Base-by-base conservation (phyloP, 2,329 filamentous ascomycete species). In the Fusarium kyushuense region DNA sequence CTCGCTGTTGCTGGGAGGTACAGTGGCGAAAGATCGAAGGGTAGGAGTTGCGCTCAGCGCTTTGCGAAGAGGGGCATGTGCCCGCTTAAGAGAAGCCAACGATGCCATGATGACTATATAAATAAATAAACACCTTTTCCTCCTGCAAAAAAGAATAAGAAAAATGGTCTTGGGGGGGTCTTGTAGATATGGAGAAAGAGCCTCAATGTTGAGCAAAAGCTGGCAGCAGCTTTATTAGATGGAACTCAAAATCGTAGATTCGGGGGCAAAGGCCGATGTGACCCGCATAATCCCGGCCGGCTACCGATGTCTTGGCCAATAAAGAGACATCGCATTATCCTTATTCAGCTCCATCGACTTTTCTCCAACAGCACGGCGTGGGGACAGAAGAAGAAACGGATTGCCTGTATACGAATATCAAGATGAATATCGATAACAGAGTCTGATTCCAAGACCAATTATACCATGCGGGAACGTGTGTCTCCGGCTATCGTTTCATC, bases 1-100 rank as follows among this genome's bases (percentile, higher is more conserved):
- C 48, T 75, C 72, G 69, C 69, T 67, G 69, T 76, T 56, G 54
- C 74, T 71, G 63, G 78, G 72, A 54, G 81, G 82, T 63, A 84
- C 77, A 61, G 84, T 86, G 76, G 84, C 84, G 71, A 84, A 83
- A 43, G 77, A 72, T 65, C 83, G 79, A 63, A 76, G 54, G 9
- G 63, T 71, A 41, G 78, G 65, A 30, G 79, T 68, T 55, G 75
- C 70, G 62, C 74, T 71, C 32, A 84, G 71, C 32, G 78, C 81
- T 63, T 78, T 78, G 56, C 82, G 79, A 19, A 84, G 74, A 53
- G 83, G 83, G 52, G 75, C 76, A 38, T 80, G 81, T 30, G 79
- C 78, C 65, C 80, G 78, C 59, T 79, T 80, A 33, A 85, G 76
- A 25, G 81, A 76, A 40, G 78, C 78, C 49, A 84, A 71, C 9